A percentile compares a stretch with the other conserved stretches of the same genome.
Evolutionary conservation across 495 filamentous ascomycete species (phyloP).

Genomic region (Bryoglossum gracile): DNA sequence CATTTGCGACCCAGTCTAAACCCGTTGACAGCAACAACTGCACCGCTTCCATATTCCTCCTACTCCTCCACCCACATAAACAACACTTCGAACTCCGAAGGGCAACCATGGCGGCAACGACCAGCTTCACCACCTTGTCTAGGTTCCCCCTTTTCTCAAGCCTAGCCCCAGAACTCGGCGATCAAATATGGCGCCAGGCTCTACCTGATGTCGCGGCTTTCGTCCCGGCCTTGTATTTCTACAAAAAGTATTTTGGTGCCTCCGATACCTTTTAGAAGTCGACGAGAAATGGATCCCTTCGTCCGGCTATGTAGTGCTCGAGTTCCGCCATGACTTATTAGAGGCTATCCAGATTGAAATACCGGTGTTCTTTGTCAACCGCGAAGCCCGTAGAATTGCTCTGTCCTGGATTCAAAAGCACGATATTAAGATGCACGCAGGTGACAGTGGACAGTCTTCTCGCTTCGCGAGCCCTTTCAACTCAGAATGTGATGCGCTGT

Average conservation of each 20-base stretch:
- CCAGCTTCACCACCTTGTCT: background rate
- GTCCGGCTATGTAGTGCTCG: background rate
- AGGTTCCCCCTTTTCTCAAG: background rate
- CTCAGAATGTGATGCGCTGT: background rate
- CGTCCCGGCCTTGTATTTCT: background rate
- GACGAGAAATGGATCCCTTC: background rate
- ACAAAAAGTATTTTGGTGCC: conserved; percentile 1
- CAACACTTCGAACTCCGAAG: too few relatives aligned
- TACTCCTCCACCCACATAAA: too few relatives aligned
- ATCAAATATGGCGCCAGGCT: conserved; percentile 1
- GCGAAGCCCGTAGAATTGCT: conserved; percentile 2
- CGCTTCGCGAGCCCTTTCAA: background rate
- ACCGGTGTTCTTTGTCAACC: conserved; percentile 2
- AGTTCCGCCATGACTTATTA: background rate
- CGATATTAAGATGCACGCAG: background rate
- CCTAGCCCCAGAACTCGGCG: background rate
- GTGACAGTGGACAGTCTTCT: background rate
- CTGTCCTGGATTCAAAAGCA: conserved; percentile 1
- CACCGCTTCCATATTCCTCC: too few relatives aligned
- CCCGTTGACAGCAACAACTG: too few relatives aligned
- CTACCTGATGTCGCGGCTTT: background rate
- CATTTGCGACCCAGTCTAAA: too few relatives aligned
- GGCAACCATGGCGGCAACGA: background rate
- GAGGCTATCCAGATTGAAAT: background rate
- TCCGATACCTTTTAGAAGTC: background rate